phyloP scores from a whole-genome alignment of 2,329 filamentous ascomycete genomes.

The Fusarium sp. region DNA sequence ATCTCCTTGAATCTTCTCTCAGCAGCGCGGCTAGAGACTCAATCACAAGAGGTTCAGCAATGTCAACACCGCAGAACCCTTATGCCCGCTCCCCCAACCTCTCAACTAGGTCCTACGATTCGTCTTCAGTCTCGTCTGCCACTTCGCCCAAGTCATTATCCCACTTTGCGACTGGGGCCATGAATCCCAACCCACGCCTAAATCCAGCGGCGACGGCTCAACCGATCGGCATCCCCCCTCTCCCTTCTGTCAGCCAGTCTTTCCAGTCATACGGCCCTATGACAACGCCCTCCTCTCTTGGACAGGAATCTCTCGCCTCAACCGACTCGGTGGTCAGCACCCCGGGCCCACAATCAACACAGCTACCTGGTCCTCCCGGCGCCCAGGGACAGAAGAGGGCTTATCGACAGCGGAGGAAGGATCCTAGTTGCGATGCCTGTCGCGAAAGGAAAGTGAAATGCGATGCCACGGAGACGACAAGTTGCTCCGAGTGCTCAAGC shows the following conservation, averaged over 20 bases:
- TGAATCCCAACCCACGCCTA: conserved; percentile 64
- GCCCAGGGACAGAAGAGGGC: conserved; percentile 86
- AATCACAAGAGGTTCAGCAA: conserved; percentile 45
- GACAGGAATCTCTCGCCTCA: conserved; percentile 71
- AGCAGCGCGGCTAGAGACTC: conserved; percentile 28
- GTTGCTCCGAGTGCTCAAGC: conserved; percentile 97
- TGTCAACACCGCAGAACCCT: conserved; percentile 67
- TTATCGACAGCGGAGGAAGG: conserved; percentile 93
- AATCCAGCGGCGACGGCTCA: conserved; percentile 63
- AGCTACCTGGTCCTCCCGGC: conserved; percentile 56
- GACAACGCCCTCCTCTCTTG: conserved; percentile 61
- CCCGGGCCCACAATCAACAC: conserved; percentile 55
- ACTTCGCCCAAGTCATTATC: conserved; percentile 68
- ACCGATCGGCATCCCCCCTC: conserved; percentile 64
- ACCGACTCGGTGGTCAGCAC: conserved; percentile 68
- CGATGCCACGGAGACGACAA: conserved; percentile 95
- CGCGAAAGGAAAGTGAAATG: conserved; percentile 89
- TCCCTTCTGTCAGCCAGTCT: conserved; percentile 60
- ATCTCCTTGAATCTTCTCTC: conserved; percentile 29
- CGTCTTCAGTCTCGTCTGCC: conserved; percentile 72
- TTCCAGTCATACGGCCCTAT: conserved; percentile 68
- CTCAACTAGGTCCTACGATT: conserved; percentile 72
- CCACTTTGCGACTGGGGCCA: conserved; percentile 64
- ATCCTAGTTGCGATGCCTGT: conserved; percentile 97
- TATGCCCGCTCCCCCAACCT: conserved; percentile 72